Conservation (phyloP, 2,329 filamentous ascomycete genomes). For the Biscogniauxia sp. region DNA sequence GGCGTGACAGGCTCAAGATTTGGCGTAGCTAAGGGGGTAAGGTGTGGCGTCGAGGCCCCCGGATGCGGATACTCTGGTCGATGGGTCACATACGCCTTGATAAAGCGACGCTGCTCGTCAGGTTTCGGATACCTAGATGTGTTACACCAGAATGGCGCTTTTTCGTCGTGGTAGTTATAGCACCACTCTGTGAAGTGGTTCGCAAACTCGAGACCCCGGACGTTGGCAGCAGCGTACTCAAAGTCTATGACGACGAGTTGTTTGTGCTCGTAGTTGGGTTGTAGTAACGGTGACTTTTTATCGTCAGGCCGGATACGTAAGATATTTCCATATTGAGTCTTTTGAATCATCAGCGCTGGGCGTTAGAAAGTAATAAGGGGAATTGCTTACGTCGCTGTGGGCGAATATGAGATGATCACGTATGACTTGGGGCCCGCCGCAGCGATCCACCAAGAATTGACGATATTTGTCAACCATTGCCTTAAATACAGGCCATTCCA, state of each 20-base stretch:
- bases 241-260: conserved; percentile 98
- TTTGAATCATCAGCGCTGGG: conserved; percentile 6
- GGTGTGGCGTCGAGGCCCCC: conserved; percentile 48
- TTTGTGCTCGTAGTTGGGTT: conserved; percentile 91
- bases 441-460: conserved; percentile 67
- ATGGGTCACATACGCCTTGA: conserved; percentile 84
- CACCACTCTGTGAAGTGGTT: conserved; percentile 99
- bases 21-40: conserved; percentile 44
- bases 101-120: conserved; percentile 81
- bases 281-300: conserved; percentile 80
- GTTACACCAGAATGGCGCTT: conserved; percentile 65
- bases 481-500: conserved; percentile 78
- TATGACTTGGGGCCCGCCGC: conserved; percentile 65
- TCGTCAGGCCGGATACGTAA: conserved; percentile 67
- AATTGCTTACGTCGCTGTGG: conserved; percentile 82
- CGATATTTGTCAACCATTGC: conserved; percentile 75
- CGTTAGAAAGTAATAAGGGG: background rate
- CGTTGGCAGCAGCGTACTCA: conserved; percentile 91
- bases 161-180: conserved; percentile 88
- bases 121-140: conserved; percentile 68
- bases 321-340: conserved; percentile 99
- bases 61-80: conserved; percentile 62
- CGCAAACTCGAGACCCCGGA: conserved; percentile 84
- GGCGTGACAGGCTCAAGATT: conserved; percentile 33
- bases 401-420: conserved; percentile 82